Conservation (phyloP, 2,329 filamentous ascomycete species). For the Mycosphaerella arachidis region DNA sequence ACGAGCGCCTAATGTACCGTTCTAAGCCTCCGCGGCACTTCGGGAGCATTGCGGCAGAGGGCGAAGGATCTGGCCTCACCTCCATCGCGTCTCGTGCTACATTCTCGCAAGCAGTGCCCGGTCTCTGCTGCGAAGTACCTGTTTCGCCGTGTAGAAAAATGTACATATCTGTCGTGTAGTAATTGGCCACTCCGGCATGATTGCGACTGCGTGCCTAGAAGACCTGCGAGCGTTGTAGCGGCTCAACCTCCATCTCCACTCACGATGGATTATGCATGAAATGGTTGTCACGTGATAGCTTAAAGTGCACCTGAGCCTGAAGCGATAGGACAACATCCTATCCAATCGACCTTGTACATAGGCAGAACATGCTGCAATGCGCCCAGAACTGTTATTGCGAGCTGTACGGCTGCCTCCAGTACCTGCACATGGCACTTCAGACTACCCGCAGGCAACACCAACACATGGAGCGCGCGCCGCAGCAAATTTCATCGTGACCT, state of each 20-base stretch:
- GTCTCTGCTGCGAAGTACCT: background rate
- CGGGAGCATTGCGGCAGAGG: background rate
- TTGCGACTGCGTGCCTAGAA: constrained; percentile 3
- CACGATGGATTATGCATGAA: constrained; percentile 4
- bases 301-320: background rate
- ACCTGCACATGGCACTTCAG: background rate
- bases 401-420: background rate
- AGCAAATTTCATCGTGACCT: constrained; percentile 1
- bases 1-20: background rate
- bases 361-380: background rate
- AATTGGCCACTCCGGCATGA: background rate
- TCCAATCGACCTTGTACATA: background rate
- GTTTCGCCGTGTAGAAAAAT: background rate
- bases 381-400: background rate
- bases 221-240: background rate
- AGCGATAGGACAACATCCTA: constrained; percentile 7
- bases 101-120: background rate
- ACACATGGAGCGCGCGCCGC: constrained; percentile 9
- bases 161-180: background rate
- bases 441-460: background rate
- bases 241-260: constrained; percentile 5
- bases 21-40: background rate
- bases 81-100: background rate
- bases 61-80: background rate
- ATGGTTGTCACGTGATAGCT: constrained; percentile 6